These are phyloP conservation scores for Tuctoria greenei DNA, from an alignment of 176 grass and related monocot genomes.

Conservation along the genomic window DNA sequence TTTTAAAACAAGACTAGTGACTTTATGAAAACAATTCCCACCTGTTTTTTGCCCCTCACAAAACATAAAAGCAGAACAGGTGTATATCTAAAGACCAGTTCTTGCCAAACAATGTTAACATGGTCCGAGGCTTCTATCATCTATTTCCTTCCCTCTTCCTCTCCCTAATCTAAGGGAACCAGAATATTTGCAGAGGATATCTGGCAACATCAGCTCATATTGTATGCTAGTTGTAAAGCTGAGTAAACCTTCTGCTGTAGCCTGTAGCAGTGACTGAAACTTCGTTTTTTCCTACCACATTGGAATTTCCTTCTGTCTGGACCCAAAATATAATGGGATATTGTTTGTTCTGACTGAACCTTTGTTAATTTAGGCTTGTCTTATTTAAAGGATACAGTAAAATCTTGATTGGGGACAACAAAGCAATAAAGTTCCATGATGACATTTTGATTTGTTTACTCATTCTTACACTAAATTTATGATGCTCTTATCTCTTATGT, in stretches of 20 bases:
- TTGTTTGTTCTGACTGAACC: not conserved
- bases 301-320: slow-evolving; percentile 17
- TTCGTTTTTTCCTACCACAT: not conserved
- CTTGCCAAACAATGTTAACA: not conserved
- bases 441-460: not conserved
- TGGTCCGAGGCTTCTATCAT: not conserved
- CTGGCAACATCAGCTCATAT: not conserved
- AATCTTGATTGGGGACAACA: not conserved
- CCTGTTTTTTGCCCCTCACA: not conserved
- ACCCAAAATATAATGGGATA: not conserved
- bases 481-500: not conserved
- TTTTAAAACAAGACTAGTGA: not conserved
- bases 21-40: not conserved
- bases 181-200: not conserved
- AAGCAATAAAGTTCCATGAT: not conserved
- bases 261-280: not conserved
- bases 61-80: not conserved
- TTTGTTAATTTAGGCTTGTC: not conserved
- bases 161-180: not conserved
- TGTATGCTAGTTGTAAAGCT: slow-evolving; percentile 8
- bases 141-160: not conserved
- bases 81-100: not conserved
- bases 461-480: slow-evolving; percentile 19
- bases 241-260: slow-evolving; percentile 23
- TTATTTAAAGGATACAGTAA: not conserved